Base-by-base conservation (phyloP, 768 basidiomycete species). In the Kwoniella europaea region DNA sequence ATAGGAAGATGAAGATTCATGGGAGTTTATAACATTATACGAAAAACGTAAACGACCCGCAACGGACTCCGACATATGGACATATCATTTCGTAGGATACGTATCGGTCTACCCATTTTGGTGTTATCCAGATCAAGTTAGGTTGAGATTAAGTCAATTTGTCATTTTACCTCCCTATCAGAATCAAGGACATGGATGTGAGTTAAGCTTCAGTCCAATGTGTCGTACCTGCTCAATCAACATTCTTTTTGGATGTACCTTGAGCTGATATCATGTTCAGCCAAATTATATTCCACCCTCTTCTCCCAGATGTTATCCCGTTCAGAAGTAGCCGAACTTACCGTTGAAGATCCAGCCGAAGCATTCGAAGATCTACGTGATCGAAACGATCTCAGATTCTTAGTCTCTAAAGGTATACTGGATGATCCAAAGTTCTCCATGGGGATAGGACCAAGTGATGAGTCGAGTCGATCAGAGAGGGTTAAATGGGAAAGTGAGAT, bases 341-440 rank as follows among this genome's bases (percentile, higher is more conserved):
- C 94, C 1, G 92, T 99, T 22, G 97, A 99, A 84, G 97, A 99
- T 82, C 97, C 97, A 1, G 94, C 94, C 0, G 97, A 99, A 84
- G 92, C 93, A 10, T 98, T 99, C 79, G 96, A 98, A 82, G 97
- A 98, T 82, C 87, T 98, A 54, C 87, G 96, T 43, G 97, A 98
- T 84, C 90, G 92, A 65, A 92, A 91, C 74, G 97, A 99, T 82
- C 86, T 98, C 20, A 85, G 87, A 72, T 91, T 91, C 88, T 86
- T 98, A 20, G 86, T 92, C 1, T 91, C 88, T 81, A 85, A 94
- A 80, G 90, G 90, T 0, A 91, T 93, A 2, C 91, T 92, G 1
- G 88, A 88, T 1, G 90, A 95, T 72, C 91, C 74, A 12, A 58
- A 65, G 52, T 78, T 83, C 4, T 90, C 88, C 81, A 86, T 93